Evolutionary conservation across 1,139 yeast genomes (phyloP).

Genomic region (Protomyces lactucae-debilis): DNA sequence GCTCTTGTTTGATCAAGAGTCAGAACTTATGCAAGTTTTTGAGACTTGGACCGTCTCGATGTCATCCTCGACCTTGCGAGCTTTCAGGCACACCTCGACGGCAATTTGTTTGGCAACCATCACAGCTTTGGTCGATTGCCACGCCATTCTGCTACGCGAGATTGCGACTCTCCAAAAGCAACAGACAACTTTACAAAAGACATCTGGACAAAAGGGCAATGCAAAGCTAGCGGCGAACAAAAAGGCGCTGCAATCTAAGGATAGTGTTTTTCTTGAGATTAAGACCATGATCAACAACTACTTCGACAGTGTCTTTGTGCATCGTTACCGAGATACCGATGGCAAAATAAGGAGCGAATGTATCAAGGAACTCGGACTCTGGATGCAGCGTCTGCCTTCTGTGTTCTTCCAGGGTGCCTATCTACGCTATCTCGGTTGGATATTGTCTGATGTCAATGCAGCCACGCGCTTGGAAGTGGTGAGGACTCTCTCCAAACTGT

Average conservation of each 20-base stretch:
- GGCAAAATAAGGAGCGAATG: constrained; percentile 67
- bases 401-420: constrained; percentile 63
- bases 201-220: constrained; percentile 37
- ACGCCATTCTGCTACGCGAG: constrained; percentile 46
- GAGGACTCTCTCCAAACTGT: constrained; percentile 48
- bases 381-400: constrained; percentile 70
- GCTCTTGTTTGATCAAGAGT: constrained; percentile 48
- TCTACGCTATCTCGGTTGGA: constrained; percentile 77
- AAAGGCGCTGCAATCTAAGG: constrained; percentile 48
- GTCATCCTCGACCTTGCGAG: constrained; percentile 63
- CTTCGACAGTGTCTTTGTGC: constrained; percentile 54
- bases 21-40: constrained; percentile 53
- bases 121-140: constrained; percentile 53
- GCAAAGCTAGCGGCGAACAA: constrained; percentile 47
- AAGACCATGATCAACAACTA: constrained; percentile 56
- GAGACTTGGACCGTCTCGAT: constrained; percentile 73
- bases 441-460: constrained; percentile 63
- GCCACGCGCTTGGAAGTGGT: constrained; percentile 63
- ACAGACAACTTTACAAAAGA: constrained; percentile 40
- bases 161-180: constrained; percentile 38
- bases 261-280: constrained; percentile 51
- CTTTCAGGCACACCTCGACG: constrained; percentile 68
- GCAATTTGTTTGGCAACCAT: constrained; percentile 56
- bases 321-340: constrained; percentile 78
- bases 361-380: constrained; percentile 53